Percentiles rank a stretch among this genome's conserved stretches.
Conservation (phyloP, 257 asterid genomes). For the Solanum clarkiae region DNA sequence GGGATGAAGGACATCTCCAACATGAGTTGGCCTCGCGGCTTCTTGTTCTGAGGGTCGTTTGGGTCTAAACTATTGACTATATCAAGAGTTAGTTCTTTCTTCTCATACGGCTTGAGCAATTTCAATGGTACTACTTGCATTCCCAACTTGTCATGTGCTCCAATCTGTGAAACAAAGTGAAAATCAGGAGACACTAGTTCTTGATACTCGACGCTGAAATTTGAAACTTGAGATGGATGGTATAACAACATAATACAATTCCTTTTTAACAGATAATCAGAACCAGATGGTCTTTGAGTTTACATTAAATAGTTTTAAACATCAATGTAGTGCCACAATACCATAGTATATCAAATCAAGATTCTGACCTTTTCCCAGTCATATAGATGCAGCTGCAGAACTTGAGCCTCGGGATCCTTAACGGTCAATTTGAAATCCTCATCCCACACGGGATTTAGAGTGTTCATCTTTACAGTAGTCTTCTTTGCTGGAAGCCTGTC, state of each 20-base stretch:
- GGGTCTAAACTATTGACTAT: conserved; percentile 47
- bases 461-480: conserved; percentile 63
- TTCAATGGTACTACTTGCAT: conserved; percentile 59
- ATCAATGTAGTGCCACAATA: background rate
- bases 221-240: background rate
- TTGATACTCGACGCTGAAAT: background rate
- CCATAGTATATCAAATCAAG: background rate
- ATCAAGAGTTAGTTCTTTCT: conserved; percentile 32
- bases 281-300: background rate
- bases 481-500: conserved; percentile 49
- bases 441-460: conserved; percentile 62
- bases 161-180: conserved; percentile 30
- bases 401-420: conserved; percentile 64
- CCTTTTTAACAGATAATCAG: background rate
- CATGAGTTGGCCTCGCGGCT: conserved; percentile 37
- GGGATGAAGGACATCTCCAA: conserved; percentile 51
- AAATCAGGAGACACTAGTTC: background rate
- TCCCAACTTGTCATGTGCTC: conserved; percentile 75
- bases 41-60: conserved; percentile 42
- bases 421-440: conserved; percentile 67
- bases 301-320: background rate
- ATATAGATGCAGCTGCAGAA: conserved; percentile 40
- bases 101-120: conserved; percentile 42
- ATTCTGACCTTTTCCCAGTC: conserved; percentile 81
- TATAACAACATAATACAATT: background rate